These are phyloP conservation scores for Mycena citricolor DNA, from an alignment of 1,284 basidiomycete species.

Conservation along the genomic window DNA sequence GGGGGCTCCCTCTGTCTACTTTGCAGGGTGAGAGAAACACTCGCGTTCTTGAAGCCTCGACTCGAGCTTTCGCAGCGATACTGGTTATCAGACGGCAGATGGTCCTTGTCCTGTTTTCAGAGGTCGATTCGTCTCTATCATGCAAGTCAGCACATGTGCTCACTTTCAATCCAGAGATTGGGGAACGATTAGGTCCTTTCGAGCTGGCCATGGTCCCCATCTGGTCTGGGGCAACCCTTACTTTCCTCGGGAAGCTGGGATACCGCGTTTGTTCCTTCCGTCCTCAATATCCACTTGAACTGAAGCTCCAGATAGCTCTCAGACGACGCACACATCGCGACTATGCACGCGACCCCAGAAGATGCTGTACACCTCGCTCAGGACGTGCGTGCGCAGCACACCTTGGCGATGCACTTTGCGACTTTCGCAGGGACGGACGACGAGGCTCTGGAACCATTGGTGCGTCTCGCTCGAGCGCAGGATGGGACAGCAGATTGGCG, in stretches of 20 bases:
- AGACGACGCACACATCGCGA: slow-evolving; percentile 26
- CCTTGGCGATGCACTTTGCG: slow-evolving; percentile 41
- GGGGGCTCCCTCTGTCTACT: slow-evolving; percentile 15
- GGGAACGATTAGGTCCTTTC: slow-evolving; percentile 58
- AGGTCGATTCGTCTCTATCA: slow-evolving; percentile 2
- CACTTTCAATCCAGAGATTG: slow-evolving; percentile 48
- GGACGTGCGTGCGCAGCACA: slow-evolving; percentile 35
- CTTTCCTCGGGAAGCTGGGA: slow-evolving; percentile 24
- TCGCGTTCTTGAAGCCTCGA: neutral
- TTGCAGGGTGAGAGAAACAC: slow-evolving; percentile 22
- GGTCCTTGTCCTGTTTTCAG: slow-evolving; percentile 63
- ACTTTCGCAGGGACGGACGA: slow-evolving; percentile 38
- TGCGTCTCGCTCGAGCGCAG: slow-evolving; percentile 30
- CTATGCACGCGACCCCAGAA: slow-evolving; percentile 31
- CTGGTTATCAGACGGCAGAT: slow-evolving; percentile 41
- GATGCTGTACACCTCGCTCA: slow-evolving; percentile 30
- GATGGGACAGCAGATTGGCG: slow-evolving; percentile 15
- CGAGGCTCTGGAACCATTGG: slow-evolving; percentile 37
- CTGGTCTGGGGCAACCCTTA: slow-evolving; percentile 40
- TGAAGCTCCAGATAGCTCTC: slow-evolving; percentile 10
- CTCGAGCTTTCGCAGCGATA: slow-evolving; percentile 2
- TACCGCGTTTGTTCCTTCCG: slow-evolving; percentile 15
- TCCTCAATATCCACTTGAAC: neutral
- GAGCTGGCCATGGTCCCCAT: slow-evolving; percentile 66
- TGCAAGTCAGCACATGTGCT: neutral